Conservation (phyloP, 2,329 filamentous ascomycete species). For the Xylaria arbuscula region DNA sequence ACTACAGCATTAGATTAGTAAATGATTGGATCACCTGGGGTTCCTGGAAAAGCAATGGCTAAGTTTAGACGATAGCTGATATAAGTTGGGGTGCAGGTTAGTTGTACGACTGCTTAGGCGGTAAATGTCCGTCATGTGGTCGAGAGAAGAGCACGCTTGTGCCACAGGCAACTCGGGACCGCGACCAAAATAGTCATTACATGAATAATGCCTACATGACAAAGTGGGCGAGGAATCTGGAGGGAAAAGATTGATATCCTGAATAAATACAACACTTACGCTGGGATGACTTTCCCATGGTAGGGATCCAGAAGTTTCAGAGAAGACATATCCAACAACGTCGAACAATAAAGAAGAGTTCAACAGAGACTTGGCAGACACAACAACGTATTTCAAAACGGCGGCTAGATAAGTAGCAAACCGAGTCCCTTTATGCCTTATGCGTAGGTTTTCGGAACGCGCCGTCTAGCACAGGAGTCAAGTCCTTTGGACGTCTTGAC, state of each 20-base stretch:
- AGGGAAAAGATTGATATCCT: background rate
- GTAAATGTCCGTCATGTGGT: too few relatives aligned
- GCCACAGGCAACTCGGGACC: background rate
- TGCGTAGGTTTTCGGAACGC: background rate
- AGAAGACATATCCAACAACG: slow-evolving; percentile 25
- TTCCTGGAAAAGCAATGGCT: background rate
- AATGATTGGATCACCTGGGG: background rate
- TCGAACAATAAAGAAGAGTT: background rate
- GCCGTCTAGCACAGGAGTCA: background rate
- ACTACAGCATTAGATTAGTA: slow-evolving; percentile 30
- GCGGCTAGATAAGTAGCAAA: background rate
- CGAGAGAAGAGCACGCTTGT: background rate
- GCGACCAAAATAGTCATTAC: background rate
- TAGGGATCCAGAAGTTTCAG: slow-evolving; percentile 32
- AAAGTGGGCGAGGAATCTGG: background rate
- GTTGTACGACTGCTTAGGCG: background rate
- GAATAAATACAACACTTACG: slow-evolving; percentile 34
- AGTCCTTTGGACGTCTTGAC: slow-evolving; percentile 15
- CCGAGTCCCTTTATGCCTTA: slow-evolving; percentile 5
- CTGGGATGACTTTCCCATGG: slow-evolving; percentile 35
- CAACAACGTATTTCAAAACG: background rate
- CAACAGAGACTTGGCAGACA: background rate
- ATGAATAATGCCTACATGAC: background rate
- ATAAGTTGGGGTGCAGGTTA: background rate
- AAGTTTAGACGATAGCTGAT: background rate